phyloP scores from a whole-genome alignment of 2,329 filamentous ascomycete genomes.

The Rugonectria rugulosa region DNA sequence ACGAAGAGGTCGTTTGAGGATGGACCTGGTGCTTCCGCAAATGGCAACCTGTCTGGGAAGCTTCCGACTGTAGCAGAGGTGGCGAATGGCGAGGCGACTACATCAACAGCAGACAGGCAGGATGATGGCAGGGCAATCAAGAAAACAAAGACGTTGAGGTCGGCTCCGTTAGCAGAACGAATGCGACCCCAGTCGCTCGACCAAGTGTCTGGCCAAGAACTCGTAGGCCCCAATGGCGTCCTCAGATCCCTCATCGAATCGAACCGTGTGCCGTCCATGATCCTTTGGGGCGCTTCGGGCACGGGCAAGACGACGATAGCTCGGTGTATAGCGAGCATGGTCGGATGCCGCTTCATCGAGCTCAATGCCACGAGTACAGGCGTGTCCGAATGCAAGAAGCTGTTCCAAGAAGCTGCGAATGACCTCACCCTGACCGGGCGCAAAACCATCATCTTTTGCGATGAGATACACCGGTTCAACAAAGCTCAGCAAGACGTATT shows the following conservation, averaged over 20 bases:
- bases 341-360: slow-evolving; percentile 88
- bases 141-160: slow-evolving; percentile 72
- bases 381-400: slow-evolving; percentile 89
- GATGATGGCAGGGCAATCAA: slow-evolving; percentile 60
- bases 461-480: slow-evolving; percentile 93
- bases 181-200: slow-evolving; percentile 88
- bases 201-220: slow-evolving; percentile 88
- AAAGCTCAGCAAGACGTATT: slow-evolving; percentile 97
- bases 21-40: slow-evolving; percentile 53
- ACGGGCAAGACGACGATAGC: slow-evolving; percentile 94
- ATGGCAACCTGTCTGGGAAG: neutral
- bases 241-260: slow-evolving; percentile 86
- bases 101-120: slow-evolving; percentile 12
- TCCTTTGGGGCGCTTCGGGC: slow-evolving; percentile 85
- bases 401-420: slow-evolving; percentile 84
- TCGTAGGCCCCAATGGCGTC: slow-evolving; percentile 86
- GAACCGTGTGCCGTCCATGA: slow-evolving; percentile 90
- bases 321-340: slow-evolving; percentile 83
- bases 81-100: slow-evolving; percentile 16
- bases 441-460: slow-evolving; percentile 96
- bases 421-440: slow-evolving; percentile 83
- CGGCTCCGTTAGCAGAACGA: slow-evolving; percentile 88
- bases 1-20: slow-evolving; percentile 63
- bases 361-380: slow-evolving; percentile 93
- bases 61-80: slow-evolving; percentile 7